These are phyloP conservation scores for Jasminum sambac DNA, from an alignment of 257 asterid genomes.

Conservation along the genomic window DNA sequence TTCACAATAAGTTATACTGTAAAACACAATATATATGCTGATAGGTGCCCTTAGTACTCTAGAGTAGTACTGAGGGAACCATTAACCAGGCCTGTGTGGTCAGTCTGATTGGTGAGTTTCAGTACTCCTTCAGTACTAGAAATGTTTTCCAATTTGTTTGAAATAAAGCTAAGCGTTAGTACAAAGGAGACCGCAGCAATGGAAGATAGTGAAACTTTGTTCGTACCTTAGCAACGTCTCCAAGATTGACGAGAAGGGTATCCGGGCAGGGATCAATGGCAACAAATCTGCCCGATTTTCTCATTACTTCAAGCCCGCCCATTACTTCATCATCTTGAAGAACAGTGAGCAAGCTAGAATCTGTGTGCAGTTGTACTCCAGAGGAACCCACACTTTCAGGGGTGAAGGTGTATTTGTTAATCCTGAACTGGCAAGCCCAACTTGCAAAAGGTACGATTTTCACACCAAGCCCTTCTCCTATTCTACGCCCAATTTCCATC, in stretches of 20 bases:
- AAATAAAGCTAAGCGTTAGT: not conserved
- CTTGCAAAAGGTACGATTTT: conserved; percentile 25
- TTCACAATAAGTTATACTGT: not conserved
- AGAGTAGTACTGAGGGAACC: no score
- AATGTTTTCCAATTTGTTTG: no score
- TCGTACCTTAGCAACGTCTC: conserved; percentile 34
- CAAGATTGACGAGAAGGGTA: conserved; percentile 34
- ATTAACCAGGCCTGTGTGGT: no score
- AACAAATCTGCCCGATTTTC: conserved; percentile 31
- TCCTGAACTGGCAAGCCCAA: conserved; percentile 44
- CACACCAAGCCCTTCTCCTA: conserved; percentile 33
- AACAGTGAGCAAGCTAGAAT: conserved; percentile 39
- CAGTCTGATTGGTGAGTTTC: no score
- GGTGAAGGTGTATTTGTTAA: conserved; percentile 37
- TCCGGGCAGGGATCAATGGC: conserved; percentile 40
- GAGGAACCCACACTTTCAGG: conserved; percentile 35
- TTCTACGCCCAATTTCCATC: conserved; percentile 29
- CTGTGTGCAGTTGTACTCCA: conserved; percentile 40
- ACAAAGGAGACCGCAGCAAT: not conserved
- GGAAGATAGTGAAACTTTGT: not conserved
- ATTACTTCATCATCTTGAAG: conserved; percentile 43
- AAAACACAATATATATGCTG: no score
- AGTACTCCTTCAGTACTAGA: no score
- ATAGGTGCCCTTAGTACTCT: no score
- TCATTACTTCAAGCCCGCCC: conserved; percentile 43